Evolutionary conservation across 2,329 filamentous ascomycete species (phyloP).

Genomic region (Pseudogymnoascus sp.): DNA sequence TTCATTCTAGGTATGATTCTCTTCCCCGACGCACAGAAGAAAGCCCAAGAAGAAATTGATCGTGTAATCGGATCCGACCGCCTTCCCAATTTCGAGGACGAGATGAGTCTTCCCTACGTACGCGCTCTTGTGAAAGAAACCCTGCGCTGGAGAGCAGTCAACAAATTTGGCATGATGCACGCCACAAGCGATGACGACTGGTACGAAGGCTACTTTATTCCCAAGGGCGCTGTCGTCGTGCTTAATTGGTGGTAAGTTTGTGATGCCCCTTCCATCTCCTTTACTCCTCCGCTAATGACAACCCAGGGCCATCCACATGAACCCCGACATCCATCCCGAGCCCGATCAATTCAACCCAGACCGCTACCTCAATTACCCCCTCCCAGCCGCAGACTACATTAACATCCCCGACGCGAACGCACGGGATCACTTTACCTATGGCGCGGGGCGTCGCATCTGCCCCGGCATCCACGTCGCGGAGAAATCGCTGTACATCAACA

Average conservation of each 20-base stretch:
- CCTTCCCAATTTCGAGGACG: slow-evolving; percentile 31
- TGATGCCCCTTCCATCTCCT: too few relatives aligned
- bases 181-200: slow-evolving; percentile 28
- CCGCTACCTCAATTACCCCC: slow-evolving; percentile 25
- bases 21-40: slow-evolving; percentile 30
- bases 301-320: slow-evolving; percentile 27
- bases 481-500: slow-evolving; percentile 37
- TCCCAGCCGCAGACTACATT: slow-evolving; percentile 14
- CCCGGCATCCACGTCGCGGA: slow-evolving; percentile 48
- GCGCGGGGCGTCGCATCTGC: slow-evolving; percentile 40
- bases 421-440: slow-evolving; percentile 29
- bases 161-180: slow-evolving; percentile 23
- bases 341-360: slow-evolving; percentile 37
- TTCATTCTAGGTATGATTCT: slow-evolving; percentile 33
- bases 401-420: slow-evolving; percentile 19
- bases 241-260: slow-evolving; percentile 28
- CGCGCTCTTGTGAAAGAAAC: slow-evolving; percentile 35
- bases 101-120: slow-evolving; percentile 34
- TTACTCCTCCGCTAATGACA: too few relatives aligned
- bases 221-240: slow-evolving; percentile 32
- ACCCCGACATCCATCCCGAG: slow-evolving; percentile 32
- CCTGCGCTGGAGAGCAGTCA: slow-evolving; percentile 33
- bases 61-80: slow-evolving; percentile 30
- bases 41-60: slow-evolving; percentile 35
- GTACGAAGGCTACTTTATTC: slow-evolving; percentile 32